phyloP scores from a whole-genome alignment of 2,329 filamentous ascomycete species.

The Cercospora beticola region DNA sequence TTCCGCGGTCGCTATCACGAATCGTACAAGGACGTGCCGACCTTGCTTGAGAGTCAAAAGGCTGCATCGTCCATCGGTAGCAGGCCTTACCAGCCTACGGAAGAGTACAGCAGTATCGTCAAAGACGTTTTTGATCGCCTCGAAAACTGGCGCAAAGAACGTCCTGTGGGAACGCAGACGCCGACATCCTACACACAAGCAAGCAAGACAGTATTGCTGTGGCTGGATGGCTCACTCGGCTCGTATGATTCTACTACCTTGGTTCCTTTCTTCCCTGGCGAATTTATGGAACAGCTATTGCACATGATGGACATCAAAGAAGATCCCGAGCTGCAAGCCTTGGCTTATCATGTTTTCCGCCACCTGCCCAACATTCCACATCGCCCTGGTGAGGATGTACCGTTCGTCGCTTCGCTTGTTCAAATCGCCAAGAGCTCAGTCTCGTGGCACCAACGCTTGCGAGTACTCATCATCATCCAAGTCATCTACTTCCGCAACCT shows the following conservation, averaged over 20 bases:
- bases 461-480: conserved; percentile 96
- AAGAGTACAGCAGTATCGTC: conserved; percentile 72
- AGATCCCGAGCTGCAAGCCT: conserved; percentile 88
- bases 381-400: conserved; percentile 76
- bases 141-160: conserved; percentile 82
- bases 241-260: conserved; percentile 92
- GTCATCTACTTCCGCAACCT: conserved; percentile 96
- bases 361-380: conserved; percentile 95
- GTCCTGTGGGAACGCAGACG: conserved; percentile 83
- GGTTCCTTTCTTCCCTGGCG: conserved; percentile 82
- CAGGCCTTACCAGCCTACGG: conserved; percentile 74
- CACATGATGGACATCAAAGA: conserved; percentile 99
- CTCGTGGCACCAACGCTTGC: conserved; percentile 93
- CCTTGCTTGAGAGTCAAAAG: conserved; percentile 76
- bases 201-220: conserved; percentile 91
- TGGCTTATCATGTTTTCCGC: conserved; percentile 95
- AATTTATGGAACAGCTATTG: conserved; percentile 87
- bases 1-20: conserved; percentile 92
- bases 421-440: conserved; percentile 79
- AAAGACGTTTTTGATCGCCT: conserved; percentile 73
- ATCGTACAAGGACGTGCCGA: conserved; percentile 77
- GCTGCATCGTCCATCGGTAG: conserved; percentile 77
- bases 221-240: conserved; percentile 87
- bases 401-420: conserved; percentile 82
- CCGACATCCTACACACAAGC: conserved; percentile 93